A percentile compares a stretch with the other conserved stretches of the same genome.
phyloP scores from a whole-genome alignment of 192 early-diverging fungal species.

The Coemansia sp. region DNA sequence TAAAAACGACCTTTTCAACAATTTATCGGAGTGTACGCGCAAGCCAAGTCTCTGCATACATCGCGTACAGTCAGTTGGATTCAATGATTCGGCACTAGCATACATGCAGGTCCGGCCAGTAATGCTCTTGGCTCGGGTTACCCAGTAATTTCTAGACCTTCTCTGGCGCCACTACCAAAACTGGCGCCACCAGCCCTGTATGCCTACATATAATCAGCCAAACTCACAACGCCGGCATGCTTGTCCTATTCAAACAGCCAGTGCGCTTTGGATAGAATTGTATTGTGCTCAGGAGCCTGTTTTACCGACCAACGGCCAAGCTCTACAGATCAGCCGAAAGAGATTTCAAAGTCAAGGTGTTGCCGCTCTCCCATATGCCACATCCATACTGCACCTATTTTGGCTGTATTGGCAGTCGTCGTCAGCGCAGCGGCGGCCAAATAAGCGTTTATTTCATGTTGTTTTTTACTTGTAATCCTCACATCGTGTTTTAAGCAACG shows the following conservation, averaged over 20 bases:
- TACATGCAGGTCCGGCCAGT: background rate
- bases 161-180: background rate
- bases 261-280: background rate
- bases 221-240: background rate
- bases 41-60: background rate
- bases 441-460: background rate
- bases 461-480: background rate
- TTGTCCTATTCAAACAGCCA: background rate
- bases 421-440: background rate
- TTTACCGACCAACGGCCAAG: background rate
- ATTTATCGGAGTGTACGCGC: constrained; percentile 4
- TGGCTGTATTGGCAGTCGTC: background rate
- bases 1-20: background rate
- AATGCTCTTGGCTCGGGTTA: background rate
- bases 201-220: background rate
- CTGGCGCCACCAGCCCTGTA: background rate
- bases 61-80: background rate
- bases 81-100: constrained; percentile 2
- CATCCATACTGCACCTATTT: background rate
- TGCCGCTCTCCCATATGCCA: background rate
- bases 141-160: background rate
- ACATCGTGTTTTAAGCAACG: background rate
- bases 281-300: background rate
- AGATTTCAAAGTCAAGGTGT: background rate
- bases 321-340: background rate